Evolutionary conservation across 2,329 filamentous ascomycete species (phyloP), one percentile per base, ranked within the genome.

Genomic region (Phaeoacremonium minimum): DNA sequence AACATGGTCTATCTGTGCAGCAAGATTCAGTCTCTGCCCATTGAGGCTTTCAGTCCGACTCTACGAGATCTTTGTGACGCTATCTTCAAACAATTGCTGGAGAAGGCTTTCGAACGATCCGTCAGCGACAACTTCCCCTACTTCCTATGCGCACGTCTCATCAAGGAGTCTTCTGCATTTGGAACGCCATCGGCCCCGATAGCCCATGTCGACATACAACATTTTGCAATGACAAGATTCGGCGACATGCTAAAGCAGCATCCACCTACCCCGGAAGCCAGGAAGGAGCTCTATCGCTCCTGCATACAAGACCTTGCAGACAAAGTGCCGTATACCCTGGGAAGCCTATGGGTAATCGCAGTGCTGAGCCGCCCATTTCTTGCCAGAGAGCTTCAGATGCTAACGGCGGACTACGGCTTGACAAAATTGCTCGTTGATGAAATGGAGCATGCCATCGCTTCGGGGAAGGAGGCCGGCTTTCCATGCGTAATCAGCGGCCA

Each of bases 291-390:
- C 13, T 86, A 84, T 45, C 56, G 69, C 32, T 71, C 72, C 36
- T 93, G 87, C 54, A 70, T 89, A 32, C 49, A 71, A 31, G 83
- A 91, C 48, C 81, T 94, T 31, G 67, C 73, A 4, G 63, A 70
- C 15, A 80, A 73, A 53, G 82, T 80, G 2, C 44, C 63, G 8
- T 83, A 79, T 12, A 79, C 83, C 1, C 73, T 85, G 6, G 87
- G 87, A 2, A 93, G 86, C 47, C 71, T 90, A 15, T 83, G 80
- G 51, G 81, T 80, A 13, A 63, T 88, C 32, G 63, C 55, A 34
- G 60, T 69, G 31, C 53, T 77, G 14, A 62, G 75, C n/a, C 62
- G 64, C 7, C 61, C 60, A 15, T 60, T 70, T 26, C 51, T 73
- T 26, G 49, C 50, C 4, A 61, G 60, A 7, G 79, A 84, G 41